Evolutionary conservation across 2,329 filamentous ascomycete species (phyloP), one percentile per base, ranked within the genome.

Genomic region (Fusarium mexicanum): DNA sequence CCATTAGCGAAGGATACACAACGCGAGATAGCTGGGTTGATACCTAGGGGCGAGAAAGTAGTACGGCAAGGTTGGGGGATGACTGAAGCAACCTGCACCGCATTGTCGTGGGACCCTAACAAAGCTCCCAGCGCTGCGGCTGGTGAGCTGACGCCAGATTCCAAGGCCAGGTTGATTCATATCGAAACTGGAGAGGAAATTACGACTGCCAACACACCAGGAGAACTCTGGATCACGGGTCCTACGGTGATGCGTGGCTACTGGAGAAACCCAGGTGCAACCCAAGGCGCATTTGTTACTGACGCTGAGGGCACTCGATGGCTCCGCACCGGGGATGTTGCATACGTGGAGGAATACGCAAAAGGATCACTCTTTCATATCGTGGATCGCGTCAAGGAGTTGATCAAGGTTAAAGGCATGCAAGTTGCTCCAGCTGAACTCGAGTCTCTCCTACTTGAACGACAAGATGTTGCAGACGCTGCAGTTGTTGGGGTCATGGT

Each of bases 61-160:
- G 72, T 87, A 18, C 84, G 85, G 79, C 94, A 96, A 81, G 94
- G 93, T 8, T 97, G 93, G 92, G 94, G 94, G 10, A 96, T 97
- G 94, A 96, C 94, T 3, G 94, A 96, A 80, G 84, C 88, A 6
- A 96, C 94, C 1, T 96, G 94, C 80, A 90, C 92, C 1, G 86
- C 89, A 24, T 86, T 93, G 18, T 87, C 86, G 12, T 95, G 91
- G 87, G 86, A 93, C 71, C 87, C 94, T 26, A 96, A 95, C 78
- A 71, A 72, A 48, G 59, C 72, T 13, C 69, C 72, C 22, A 79
- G 75, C 41, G 65, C 76, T 47, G 78, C 78, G 22, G 76, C 78
- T 24, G 78, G 78, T 40, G 78, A 77, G 63, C 61, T 79, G 90
- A 89, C 78, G 47, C 76, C 77, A 8, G 75, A 79, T 62, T 79